Evolutionary conservation across 257 asterid genomes (phyloP), one percentile per base, ranked within the genome.

Genomic region (Nicotiana sylvestris): DNA sequence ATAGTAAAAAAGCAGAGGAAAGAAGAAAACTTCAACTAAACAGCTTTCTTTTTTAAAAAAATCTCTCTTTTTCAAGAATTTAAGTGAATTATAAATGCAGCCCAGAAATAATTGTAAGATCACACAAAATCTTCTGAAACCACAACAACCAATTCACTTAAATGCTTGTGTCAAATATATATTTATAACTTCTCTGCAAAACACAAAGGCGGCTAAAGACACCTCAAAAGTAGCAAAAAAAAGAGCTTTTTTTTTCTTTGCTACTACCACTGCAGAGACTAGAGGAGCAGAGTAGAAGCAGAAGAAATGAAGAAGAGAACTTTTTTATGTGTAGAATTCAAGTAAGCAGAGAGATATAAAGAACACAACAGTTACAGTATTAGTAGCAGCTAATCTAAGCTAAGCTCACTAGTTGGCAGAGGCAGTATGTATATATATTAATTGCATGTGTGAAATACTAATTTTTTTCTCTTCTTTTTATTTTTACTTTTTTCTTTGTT

Each of bases 191-290:
- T 12, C 18, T 46, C 87, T 82, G 83, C 83, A 80, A 79, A 81
- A 57, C 60, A 69, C 64, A 74, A 85, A 88, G 89, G 87, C 88
- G 87, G 91, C 89, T 62, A 88, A 60, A 66, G n/a, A 77, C 81
- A 33, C 84, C 88, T 85, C 29, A 83, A 85, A 85, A 88, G 83
- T 46, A 78, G 86, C 70, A 66, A 74, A 78, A 55, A 67, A 15
- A 9, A 76, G 80, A 72, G 62, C 46, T 76, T 76, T 76, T 76
- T 8, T 0, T 15, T 13, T 11, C 58, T 53, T 13, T 51, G 64
- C 27, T 65, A 65, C 70, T 13, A 30, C 30, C 9, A 21, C 21
- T 21, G 69, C 30, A 64, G 69, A 74, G 25, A 74, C 29, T 29
- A 17, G 21, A 55, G 68, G 68, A 60, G 79, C 58, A 56, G 7